Percentiles rank a stretch among this genome's conserved stretches.
Evolutionary conservation across 164 flowering plant species (phyloP).

Genomic region (Tetrastigma voinierianum): DNA sequence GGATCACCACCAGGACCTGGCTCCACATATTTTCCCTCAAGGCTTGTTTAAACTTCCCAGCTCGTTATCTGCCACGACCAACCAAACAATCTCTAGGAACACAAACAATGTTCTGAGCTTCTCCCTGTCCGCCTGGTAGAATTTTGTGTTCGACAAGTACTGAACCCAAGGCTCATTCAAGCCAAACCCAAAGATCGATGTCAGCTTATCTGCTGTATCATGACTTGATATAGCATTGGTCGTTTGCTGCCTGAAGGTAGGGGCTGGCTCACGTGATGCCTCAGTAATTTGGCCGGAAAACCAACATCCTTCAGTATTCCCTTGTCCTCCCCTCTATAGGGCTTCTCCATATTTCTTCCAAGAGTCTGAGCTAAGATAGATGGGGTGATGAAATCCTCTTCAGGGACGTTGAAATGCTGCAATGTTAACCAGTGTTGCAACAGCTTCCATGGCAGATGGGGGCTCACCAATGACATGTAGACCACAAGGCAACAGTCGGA

Average conservation of each 20-base stretch:
- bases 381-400: slow-evolving; percentile 77
- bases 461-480: slow-evolving; percentile 99
- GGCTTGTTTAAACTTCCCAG: slow-evolving; percentile 88
- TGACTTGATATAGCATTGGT: slow-evolving; percentile 97
- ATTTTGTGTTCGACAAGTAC: slow-evolving; percentile 76
- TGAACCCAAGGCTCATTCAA: slow-evolving; percentile 91
- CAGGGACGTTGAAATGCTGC: slow-evolving; percentile 96
- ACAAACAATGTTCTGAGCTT: slow-evolving; percentile 69
- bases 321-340: slow-evolving; percentile 84
- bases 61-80: slow-evolving; percentile 93
- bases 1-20: slow-evolving; percentile 99
- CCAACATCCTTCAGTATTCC: slow-evolving; percentile 85
- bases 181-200: slow-evolving; percentile 82
- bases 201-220: slow-evolving; percentile 66
- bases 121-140: slow-evolving; percentile 79
- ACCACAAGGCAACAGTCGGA: slow-evolving; percentile 95
- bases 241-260: slow-evolving; percentile 72
- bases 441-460: slow-evolving; percentile 98
- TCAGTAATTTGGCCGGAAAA: slow-evolving; percentile 87
- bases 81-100: slow-evolving; percentile 80
- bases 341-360: slow-evolving; percentile 82
- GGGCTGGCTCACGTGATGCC: slow-evolving; percentile 80
- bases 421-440: slow-evolving; percentile 96
- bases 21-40: slow-evolving; percentile 89
- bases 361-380: slow-evolving; percentile 71